Base-by-base conservation (phyloP, 164 flowering plant species). In the Magnolia changhungtana region DNA sequence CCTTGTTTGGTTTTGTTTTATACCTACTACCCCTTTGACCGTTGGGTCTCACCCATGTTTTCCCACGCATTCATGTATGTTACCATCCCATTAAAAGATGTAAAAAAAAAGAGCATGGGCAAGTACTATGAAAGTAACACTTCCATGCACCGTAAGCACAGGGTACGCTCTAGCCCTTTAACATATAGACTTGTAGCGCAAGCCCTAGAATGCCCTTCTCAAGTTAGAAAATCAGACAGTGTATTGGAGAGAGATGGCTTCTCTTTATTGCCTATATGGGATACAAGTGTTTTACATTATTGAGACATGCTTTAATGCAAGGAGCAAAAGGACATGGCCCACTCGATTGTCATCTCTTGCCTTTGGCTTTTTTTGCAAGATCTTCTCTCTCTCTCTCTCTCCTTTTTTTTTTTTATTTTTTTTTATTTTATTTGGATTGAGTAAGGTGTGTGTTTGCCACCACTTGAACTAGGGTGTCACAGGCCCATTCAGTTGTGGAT, bases 201-300 rank as follows among this genome's bases (percentile, higher is more conserved):
- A 19, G 23, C 52, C 49, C 24, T 50, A 55, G 71, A 3, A 65
- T 74, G 61, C 70, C 70, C 63, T 51, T 75, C 63, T 67, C 50
- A 50, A 75, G 77, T 75, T 75, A 52, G 16, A n/a, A 55, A 75
- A 65, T 45, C 20, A 55, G 75, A 31, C 31, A 52, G 63, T 21
- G 29, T 65, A 24, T 29, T 50, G 71, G 16, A 16, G 52, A 16
- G 52, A 19, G 23, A 8, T 50, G 55, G 65, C 65, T 29, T 51
- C 63, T 19, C 31, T 73, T 73, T 73, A 45, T 73, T 73, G 75
- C 75, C 67, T 67, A 51, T 58, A 67, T 66, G 29, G 72, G 19
- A 21, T 45, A 75, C 21, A 55, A 66, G 64, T 50, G 51, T 55
- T 67, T 63, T 52, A 23, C 68, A 63, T 45, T 45, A 73, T 21